Percentiles rank a stretch among this genome's conserved stretches.
Conservation (phyloP, 805 yeast species). For the Kodamaea fukazawae region DNA sequence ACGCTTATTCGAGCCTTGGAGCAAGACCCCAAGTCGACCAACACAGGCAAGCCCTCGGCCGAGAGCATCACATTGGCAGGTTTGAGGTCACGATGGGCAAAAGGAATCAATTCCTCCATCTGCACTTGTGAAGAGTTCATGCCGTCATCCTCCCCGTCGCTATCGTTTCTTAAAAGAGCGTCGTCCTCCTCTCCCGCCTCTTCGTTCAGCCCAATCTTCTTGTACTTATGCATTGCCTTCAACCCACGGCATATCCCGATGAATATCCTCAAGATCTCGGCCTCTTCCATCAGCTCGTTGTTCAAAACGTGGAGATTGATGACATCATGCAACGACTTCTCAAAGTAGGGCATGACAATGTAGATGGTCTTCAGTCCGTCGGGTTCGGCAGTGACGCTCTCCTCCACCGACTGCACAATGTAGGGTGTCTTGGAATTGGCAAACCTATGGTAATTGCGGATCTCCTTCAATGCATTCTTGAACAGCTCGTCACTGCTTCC, state of each 20-base stretch:
- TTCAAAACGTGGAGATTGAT: conserved; percentile 63
- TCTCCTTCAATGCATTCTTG: conserved; percentile 68
- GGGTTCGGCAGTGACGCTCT: conserved; percentile 63
- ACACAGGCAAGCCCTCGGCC: conserved; percentile 69
- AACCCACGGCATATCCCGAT: conserved; percentile 74
- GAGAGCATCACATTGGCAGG: conserved; percentile 87
- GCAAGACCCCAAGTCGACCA: conserved; percentile 84
- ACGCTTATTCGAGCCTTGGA: conserved; percentile 56
- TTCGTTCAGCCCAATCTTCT: conserved; percentile 15
- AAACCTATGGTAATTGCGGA: conserved; percentile 71
- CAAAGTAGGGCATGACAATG: conserved; percentile 76
- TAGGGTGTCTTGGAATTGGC: conserved; percentile 52
- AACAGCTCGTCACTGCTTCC: conserved; percentile 70
- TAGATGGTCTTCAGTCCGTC: conserved; percentile 81
- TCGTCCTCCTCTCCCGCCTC: conserved; percentile 12
- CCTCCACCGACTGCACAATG: conserved; percentile 68
- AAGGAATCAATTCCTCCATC: conserved; percentile 57
- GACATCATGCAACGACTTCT: conserved; percentile 72
- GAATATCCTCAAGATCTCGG: conserved; percentile 59
- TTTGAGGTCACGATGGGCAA: conserved; percentile 83
- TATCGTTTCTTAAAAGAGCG: conserved; percentile 10
- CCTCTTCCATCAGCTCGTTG: conserved; percentile 53
- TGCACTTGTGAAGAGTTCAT: conserved; percentile 37
- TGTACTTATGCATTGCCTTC: conserved; percentile 69
- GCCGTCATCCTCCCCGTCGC: conserved; percentile 32